phyloP scores from a whole-genome alignment of 208 protist genomes.

The Strigomonas galati region DNA sequence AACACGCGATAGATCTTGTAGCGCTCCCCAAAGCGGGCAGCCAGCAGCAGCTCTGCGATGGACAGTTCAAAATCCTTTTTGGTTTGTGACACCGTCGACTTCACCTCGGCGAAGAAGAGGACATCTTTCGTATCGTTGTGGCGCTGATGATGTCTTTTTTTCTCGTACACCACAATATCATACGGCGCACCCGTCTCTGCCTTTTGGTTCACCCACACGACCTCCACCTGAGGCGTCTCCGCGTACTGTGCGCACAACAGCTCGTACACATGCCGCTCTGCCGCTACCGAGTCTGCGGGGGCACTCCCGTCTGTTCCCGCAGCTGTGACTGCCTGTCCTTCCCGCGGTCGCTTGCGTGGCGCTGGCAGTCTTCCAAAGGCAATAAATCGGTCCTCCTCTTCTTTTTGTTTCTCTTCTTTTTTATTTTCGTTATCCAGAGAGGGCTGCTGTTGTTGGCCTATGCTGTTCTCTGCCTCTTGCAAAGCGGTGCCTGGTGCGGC shows the following conservation, averaged over 20 bases:
- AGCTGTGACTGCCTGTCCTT: too few relatives aligned
- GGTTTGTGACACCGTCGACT: conserved; percentile 56
- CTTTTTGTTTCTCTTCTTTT: too few relatives aligned
- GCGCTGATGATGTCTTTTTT: not conserved
- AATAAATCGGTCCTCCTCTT: not conserved
- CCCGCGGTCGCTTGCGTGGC: not conserved
- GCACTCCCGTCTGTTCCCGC: conserved; percentile 13
- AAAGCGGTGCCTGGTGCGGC: too few relatives aligned
- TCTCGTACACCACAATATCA: conserved; percentile 53
- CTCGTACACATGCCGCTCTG: conserved; percentile 70
- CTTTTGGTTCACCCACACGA: conserved; percentile 78
- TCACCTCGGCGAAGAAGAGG: conserved; percentile 74
- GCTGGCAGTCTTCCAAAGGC: not conserved
- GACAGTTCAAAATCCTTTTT: conserved; percentile 81
- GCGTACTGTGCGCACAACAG: conserved; percentile 40
- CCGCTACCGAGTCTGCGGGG: conserved; percentile 50
- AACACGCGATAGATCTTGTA: conserved; percentile 83
- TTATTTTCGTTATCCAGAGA: too few relatives aligned
- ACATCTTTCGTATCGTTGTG: conserved; percentile 23
- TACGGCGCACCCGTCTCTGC: conserved; percentile 66
- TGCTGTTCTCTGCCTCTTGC: too few relatives aligned
- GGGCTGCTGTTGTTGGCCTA: too few relatives aligned
- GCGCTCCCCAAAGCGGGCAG: conserved; percentile 57
- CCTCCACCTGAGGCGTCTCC: conserved; percentile 24
- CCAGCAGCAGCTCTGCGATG: conserved; percentile 72